phyloP scores from a whole-genome alignment of 352 stramenopile genomes.

The Phytopythium montanum region DNA sequence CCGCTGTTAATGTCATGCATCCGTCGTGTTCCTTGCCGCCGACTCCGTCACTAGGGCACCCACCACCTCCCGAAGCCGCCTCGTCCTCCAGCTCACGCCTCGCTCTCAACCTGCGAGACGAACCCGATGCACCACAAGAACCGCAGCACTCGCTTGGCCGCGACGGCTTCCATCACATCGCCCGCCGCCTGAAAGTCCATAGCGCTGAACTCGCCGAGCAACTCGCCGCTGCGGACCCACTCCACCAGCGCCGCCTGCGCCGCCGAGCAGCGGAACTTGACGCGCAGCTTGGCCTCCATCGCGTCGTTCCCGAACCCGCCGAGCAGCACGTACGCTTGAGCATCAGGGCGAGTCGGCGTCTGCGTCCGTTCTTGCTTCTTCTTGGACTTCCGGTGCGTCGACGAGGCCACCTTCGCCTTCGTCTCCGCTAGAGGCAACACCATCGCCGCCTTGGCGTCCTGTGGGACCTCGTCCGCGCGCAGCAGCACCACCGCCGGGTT shows the following conservation, averaged over 20 bases:
- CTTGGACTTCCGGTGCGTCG: too few relatives aligned
- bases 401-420: neutral
- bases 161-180: conserved; percentile 17
- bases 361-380: conserved; percentile 33
- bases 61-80: neutral
- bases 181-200: conserved; percentile 19
- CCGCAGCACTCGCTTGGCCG: conserved; percentile 36
- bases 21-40: neutral
- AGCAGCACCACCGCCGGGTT: conserved; percentile 45
- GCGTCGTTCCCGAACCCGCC: conserved; percentile 25
- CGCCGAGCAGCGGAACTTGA: conserved; percentile 47
- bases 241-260: conserved; percentile 47
- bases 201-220: conserved; percentile 19
- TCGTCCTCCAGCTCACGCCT: neutral
- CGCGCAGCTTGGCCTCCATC: conserved; percentile 28
- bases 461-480: conserved; percentile 30
- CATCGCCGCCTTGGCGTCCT: neutral
- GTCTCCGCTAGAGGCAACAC: neutral
- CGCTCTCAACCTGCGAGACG: neutral
- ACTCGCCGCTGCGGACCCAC: conserved; percentile 41
- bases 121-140: conserved; percentile 41
- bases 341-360: conserved; percentile 1
- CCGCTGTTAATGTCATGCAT: neutral
- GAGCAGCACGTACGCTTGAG: conserved; percentile 33
- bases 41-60: neutral